Conservation (phyloP, 1,139 yeast species). For the Saccharomyces uvarum region DNA sequence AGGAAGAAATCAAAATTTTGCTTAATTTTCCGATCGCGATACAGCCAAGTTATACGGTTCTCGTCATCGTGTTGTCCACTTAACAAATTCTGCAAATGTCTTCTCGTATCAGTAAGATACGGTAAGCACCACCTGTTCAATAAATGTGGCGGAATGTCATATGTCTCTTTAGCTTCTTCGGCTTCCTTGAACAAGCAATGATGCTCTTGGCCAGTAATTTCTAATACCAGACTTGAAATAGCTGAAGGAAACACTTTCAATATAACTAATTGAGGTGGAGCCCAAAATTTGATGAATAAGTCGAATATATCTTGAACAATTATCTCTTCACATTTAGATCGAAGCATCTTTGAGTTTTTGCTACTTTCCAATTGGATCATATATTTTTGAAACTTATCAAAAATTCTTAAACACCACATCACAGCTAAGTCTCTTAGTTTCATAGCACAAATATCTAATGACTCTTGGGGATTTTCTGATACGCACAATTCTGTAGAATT, state of each 20-base stretch:
- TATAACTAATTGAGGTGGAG: slow-evolving; percentile 49
- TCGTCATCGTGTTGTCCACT: slow-evolving; percentile 10
- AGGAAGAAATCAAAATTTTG: slow-evolving; percentile 24
- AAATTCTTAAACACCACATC: slow-evolving; percentile 23
- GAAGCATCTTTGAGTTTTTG: slow-evolving; percentile 4
- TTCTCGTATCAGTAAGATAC: slow-evolving; percentile 45
- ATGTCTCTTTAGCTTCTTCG: neutral
- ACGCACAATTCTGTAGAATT: slow-evolving; percentile 17
- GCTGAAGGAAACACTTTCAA: slow-evolving; percentile 37
- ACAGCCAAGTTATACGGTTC: slow-evolving; percentile 18
- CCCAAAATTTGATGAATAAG: slow-evolving; percentile 46
- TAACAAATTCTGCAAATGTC: slow-evolving; percentile 35
- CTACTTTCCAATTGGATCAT: slow-evolving; percentile 6
- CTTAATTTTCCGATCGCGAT: slow-evolving; percentile 15
- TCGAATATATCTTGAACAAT: slow-evolving; percentile 23
- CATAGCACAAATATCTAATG: slow-evolving; percentile 24
- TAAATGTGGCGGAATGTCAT: slow-evolving; percentile 32
- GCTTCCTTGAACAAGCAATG: slow-evolving; percentile 10
- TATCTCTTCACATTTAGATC: slow-evolving; percentile 14
- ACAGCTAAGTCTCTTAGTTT: slow-evolving; percentile 29
- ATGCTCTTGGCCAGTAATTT: slow-evolving; percentile 18
- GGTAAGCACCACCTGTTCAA: slow-evolving; percentile 44
- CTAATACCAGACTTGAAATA: slow-evolving; percentile 24
- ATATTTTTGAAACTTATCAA: slow-evolving; percentile 16
- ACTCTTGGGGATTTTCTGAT: slow-evolving; percentile 16